phyloP scores from a whole-genome alignment of 2,329 filamentous ascomycete species.

The Alternaria novae-zelandiae region DNA sequence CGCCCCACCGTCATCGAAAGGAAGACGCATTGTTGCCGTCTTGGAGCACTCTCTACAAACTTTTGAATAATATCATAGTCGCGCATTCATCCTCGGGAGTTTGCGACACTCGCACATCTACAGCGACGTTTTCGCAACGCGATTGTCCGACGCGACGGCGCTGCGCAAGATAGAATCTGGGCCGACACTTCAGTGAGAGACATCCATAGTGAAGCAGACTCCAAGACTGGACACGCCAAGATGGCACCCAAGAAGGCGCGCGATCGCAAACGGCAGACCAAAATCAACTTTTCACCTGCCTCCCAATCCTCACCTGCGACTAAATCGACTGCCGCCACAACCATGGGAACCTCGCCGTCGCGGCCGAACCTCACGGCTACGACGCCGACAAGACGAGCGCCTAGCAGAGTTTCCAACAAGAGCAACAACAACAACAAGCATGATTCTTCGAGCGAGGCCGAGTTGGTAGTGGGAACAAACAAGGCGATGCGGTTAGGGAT shows the following conservation, averaged over 20 bases:
- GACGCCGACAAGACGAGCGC: slow-evolving; percentile 26
- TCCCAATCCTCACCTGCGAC: slow-evolving; percentile 49
- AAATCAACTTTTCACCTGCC: slow-evolving; percentile 53
- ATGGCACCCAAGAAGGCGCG: slow-evolving; percentile 36
- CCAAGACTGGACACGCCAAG: not conserved
- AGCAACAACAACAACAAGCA: slow-evolving; percentile 1
- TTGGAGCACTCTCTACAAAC: not conserved
- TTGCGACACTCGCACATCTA: not conserved
- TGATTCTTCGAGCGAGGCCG: slow-evolving; percentile 34
- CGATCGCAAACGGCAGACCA: slow-evolving; percentile 48
- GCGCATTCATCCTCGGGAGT: not conserved
- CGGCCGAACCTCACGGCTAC: slow-evolving; percentile 10
- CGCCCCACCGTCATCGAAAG: slow-evolving; percentile 7
- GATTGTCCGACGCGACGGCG: slow-evolving; percentile 5
- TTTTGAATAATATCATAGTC: not conserved
- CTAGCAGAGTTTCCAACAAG: slow-evolving; percentile 18
- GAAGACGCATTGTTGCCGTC: not conserved
- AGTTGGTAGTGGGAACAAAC: slow-evolving; percentile 23
- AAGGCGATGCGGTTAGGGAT: slow-evolving; percentile 26
- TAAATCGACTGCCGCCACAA: not conserved
- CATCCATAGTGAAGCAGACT: not conserved
- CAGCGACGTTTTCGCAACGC: slow-evolving; percentile 1
- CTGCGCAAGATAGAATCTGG: not conserved
- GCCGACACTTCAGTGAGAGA: slow-evolving; percentile 2
- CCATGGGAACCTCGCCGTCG: slow-evolving; percentile 10